Evolutionary conservation across 495 filamentous ascomycete genomes (phyloP).

Genomic region (Apiosordaria backusii): DNA sequence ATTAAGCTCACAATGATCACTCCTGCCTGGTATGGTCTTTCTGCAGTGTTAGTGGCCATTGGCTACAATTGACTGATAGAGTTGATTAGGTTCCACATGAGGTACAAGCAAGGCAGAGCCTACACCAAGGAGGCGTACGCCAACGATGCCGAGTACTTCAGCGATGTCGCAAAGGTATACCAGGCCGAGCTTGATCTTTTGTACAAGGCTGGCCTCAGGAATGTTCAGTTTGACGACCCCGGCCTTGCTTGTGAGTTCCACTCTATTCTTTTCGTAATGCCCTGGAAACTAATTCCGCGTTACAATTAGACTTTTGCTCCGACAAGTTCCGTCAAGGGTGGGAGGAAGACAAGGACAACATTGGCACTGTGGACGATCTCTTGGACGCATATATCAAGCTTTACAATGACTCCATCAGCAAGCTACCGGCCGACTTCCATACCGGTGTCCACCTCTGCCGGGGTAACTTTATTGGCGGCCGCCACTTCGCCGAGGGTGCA

Average conservation of each 20-base stretch:
- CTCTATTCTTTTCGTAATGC: not conserved
- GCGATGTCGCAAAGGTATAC: constrained; percentile 70
- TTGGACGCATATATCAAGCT: constrained; percentile 71
- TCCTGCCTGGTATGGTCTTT: constrained; percentile 43
- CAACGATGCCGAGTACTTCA: constrained; percentile 68
- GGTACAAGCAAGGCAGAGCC: constrained; percentile 65
- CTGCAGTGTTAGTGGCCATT: not conserved
- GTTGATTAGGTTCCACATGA: constrained; percentile 56
- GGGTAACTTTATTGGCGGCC: constrained; percentile 72
- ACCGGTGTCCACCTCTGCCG: constrained; percentile 76
- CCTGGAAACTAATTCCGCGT: constrained; percentile 5
- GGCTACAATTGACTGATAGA: not conserved
- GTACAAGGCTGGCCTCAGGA: constrained; percentile 65
- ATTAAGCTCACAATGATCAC: constrained; percentile 72
- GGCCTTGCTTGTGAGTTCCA: constrained; percentile 64
- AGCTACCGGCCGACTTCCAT: constrained; percentile 64
- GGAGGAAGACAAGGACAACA: constrained; percentile 57
- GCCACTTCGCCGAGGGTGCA: constrained; percentile 77
- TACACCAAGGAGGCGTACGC: constrained; percentile 63
- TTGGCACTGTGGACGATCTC: constrained; percentile 53
- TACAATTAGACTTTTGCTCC: constrained; percentile 65
- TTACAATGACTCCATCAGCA: constrained; percentile 69
- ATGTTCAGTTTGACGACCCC: constrained; percentile 74
- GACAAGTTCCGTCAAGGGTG: constrained; percentile 69
- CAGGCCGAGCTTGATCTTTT: constrained; percentile 60